Conservation (phyloP, 1,284 basidiomycete genomes). For the Phellopilus nigrolimitatus region DNA sequence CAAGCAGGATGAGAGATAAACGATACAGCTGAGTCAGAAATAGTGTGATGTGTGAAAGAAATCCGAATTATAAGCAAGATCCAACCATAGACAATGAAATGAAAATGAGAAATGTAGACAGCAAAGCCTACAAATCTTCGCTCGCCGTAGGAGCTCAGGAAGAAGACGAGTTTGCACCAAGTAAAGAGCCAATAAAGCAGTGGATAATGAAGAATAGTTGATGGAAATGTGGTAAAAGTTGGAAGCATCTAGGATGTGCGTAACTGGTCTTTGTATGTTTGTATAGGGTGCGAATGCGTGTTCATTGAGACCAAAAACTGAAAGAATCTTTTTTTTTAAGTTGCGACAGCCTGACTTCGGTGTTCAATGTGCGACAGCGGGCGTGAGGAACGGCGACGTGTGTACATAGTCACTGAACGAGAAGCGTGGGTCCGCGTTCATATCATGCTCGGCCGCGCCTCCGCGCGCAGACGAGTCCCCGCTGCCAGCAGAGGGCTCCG, state of each 20-base stretch:
- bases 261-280: too few relatives aligned
- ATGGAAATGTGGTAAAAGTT: too few relatives aligned
- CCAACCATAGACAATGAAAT: background rate
- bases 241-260: too few relatives aligned
- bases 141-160: too few relatives aligned
- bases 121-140: background rate
- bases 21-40: constrained; percentile 9
- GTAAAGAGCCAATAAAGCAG: too few relatives aligned
- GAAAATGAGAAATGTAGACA: background rate
- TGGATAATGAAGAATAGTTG: too few relatives aligned
- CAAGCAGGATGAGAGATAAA: background rate
- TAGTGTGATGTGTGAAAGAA: background rate
- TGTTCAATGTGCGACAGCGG: constrained; percentile 8
- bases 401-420: constrained; percentile 18
- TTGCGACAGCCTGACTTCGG: too few relatives aligned
- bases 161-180: too few relatives aligned
- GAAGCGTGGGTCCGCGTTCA: constrained; percentile 4
- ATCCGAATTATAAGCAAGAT: background rate
- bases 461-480: background rate
- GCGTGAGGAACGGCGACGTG: constrained; percentile 8
- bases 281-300: background rate
- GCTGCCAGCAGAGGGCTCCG: background rate
- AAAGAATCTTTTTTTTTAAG: background rate
- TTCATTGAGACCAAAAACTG: background rate
- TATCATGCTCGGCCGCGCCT: background rate